A percentile compares a stretch with the other conserved stretches of the same genome.
phyloP scores from a whole-genome alignment of 352 stramenopile species.

The Ophiocytium majus region DNA sequence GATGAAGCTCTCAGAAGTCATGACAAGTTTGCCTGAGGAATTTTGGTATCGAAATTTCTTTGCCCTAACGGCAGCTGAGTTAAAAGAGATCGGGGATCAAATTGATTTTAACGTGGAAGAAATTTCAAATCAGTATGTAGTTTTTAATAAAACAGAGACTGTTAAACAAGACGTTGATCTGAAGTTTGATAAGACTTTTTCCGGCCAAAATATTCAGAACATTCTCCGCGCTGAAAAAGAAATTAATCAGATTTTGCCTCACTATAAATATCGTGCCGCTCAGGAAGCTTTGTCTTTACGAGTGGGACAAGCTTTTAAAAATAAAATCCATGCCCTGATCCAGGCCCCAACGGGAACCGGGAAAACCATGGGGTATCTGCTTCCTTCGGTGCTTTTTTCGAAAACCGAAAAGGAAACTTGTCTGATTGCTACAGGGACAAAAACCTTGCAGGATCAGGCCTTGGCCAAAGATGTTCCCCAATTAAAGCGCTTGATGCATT shows the following conservation, averaged over 20 bases:
- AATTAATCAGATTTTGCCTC: background rate
- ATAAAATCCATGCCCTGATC: slow-evolving; percentile 6
- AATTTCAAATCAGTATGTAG: background rate
- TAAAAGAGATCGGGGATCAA: background rate
- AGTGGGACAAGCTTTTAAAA: slow-evolving; percentile 7
- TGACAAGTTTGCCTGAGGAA: background rate
- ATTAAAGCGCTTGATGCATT: background rate
- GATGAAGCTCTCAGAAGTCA: slow-evolving; percentile 9
- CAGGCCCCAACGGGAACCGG: background rate
- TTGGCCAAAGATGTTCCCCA: slow-evolving; percentile 5
- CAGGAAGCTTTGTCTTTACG: slow-evolving; percentile 13
- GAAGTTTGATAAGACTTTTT: background rate
- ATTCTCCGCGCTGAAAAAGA: slow-evolving; percentile 14
- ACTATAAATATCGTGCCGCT: background rate
- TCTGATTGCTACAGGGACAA: background rate
- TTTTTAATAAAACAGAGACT: background rate
- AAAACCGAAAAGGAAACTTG: background rate
- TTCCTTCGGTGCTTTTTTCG: background rate
- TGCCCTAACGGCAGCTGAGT: background rate
- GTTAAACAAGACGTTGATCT: background rate
- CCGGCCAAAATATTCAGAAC: background rate
- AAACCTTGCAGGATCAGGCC: slow-evolving; percentile 6
- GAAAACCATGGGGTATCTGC: slow-evolving; percentile 11
- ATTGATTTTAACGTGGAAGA: slow-evolving; percentile 9
- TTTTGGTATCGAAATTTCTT: slow-evolving; percentile 7